Evolutionary conservation across 768 basidiomycete species (phyloP), one percentile per base, ranked within the genome.

Genomic region (Tylopilus felleus): DNA sequence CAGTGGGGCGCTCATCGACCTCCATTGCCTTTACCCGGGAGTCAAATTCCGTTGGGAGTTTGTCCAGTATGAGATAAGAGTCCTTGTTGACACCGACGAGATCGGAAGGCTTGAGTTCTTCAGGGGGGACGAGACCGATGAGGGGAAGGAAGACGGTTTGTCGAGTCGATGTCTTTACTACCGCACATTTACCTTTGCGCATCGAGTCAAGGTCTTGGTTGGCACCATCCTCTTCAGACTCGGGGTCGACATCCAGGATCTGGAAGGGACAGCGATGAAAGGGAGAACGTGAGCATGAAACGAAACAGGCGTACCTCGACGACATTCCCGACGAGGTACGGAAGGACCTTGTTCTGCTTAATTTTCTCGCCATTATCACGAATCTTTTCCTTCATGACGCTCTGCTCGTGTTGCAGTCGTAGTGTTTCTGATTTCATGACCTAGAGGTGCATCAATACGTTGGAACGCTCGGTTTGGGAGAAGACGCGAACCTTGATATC

Each of bases 21-120:
- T 99, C 97, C 97, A 99, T 99, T 9, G 97, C 97, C 72, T 98
- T 98, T 23, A 99, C 97, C 43, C 97, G 85, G 33, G 93, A 94
- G 71, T 99, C 97, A 66, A 93, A 98, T 75, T 99, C 97, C 23
- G 90, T 90, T 4, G 97, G 97, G 22, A 99, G 81, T 4, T 86
- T 95, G 71, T 98, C 97, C 35, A 99, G 81, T 31, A 98, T 84
- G 60, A 99, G 86, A 69, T 98, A 98, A 10, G 96, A 98, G 69
- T 99, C 97, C 72, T 99, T 99, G 78, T 99, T 98, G 47, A 98
- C 96, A 59, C 97, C 97, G 62, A 99, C 95, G 45, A 99, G 84
- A 73, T 98, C 97, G 41, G 89, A 80, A 4, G 96, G 96, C 63
- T 80, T 86, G 57, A 99, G 85, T 62, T 92, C 75, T 55, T 95